Base-by-base conservation (phyloP, 139 green algal genomes). In the Micractinium conductrix region DNA sequence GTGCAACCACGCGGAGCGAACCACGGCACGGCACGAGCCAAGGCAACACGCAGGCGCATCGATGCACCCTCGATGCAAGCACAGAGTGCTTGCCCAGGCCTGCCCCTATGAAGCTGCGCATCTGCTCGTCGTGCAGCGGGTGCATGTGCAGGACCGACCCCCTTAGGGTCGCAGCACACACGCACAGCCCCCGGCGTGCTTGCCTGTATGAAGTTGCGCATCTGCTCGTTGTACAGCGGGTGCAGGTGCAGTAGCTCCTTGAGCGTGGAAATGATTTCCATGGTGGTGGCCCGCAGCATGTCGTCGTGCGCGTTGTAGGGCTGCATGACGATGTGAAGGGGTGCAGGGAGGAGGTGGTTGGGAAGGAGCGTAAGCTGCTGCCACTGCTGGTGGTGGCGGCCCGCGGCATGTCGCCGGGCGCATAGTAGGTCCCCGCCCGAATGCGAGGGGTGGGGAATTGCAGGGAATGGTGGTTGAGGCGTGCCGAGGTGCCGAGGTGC, bases 161-260 rank as follows among this genome's bases (percentile, higher is more conserved):
- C n/a, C n/a, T n/a, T n/a, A n/a, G n/a, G n/a, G n/a, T n/a, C n/a
- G n/a, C n/a, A 37, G 22, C 35, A 38, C 37, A 28, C 65, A 44
- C 16, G 28, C 1, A 44, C 35, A 72, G 1, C 3, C 12, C 37
- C 37, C 35, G 19, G 21, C 21, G 3, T 28, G 0, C 71, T 45
- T 73, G 79, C 73, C 74, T 75, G 81, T 40, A 90, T 90, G 58
- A 90, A 90, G 70, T 90, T 90, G 45, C 86, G 74, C 84, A 99
- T 94, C 87, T 99, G 96, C 86, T 99, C 96, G 37, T 94, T 95
- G 89, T 99, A 98, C 60, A 99, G 90, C 45, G 96, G 97, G 89
- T 99, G 97, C 85, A 97, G 89, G 62, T 95, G 91, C 74, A 99
- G 88, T 67, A 99, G 90, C 55, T 99, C 96, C 79, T 98, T 97